Evolutionary conservation across 1,284 basidiomycete genomes (phyloP), one percentile per base, ranked within the genome.

Genomic region (Trichosporon inkin): DNA sequence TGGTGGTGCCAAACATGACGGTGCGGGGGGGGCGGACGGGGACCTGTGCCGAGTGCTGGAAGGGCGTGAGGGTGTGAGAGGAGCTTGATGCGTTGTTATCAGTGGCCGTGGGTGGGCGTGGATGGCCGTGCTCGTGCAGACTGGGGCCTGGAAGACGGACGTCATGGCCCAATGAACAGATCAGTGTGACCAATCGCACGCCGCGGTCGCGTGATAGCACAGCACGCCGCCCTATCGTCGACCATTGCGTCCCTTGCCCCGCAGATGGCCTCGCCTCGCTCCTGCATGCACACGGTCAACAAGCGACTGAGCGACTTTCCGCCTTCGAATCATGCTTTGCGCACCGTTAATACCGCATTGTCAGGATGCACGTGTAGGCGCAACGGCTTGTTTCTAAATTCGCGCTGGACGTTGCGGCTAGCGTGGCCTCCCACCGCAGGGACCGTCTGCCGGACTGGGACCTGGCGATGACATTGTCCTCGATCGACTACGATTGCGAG

Each of bases 151-250:
- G 10, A 49, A 2, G 44, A 22, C n/a, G 44, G 22, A 49, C 44
- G 44, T 49, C 44, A 49, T 19, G 22, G n/a, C 28, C 44, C 44
- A 49, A 49, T 49, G 44, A 49, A 49, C 44, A 28, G 44, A 49
- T 49, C 22, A 28, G 14, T 32, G 3, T 49, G 44, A 49, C 44
- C 44, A 49, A 49, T 49, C 24, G 44, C 51, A 36, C 19, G 20
- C 6, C 34, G 19, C 35, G 13, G 51, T 53, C 51, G 20, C 51
- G 51, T 37, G 51, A 53, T 53, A 36, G 34, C 34, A n/a, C 35
- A 22, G 10, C 51, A 16, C 44, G 16, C 16, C 14, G 16, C 7
- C 14, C 44, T 3, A 16, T 6, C 24, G 13, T 13, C 24, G 13
- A 49, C 14, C 20, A n/a, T n/a, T n/a, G n/a, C n/a, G n/a, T n/a